A percentile compares a stretch with the other conserved stretches of the same genome.
Conservation (phyloP, 768 basidiomycete genomes). For the Rhodotorula kratochvilovae region DNA sequence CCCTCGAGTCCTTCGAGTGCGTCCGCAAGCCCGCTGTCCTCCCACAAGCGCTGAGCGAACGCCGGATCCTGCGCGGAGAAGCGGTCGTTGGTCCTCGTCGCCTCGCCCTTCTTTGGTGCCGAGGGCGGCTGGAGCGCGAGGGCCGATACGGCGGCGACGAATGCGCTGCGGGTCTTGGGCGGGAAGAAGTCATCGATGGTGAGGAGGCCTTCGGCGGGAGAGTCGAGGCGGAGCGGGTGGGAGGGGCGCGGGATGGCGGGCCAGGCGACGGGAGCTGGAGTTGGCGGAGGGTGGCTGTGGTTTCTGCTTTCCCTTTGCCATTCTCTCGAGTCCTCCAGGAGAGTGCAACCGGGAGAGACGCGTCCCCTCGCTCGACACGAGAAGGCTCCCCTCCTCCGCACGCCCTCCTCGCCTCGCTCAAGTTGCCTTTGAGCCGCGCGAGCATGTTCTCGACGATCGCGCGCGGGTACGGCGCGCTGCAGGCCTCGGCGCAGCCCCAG, state of each 20-base stretch:
- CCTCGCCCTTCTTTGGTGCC: slow-evolving; percentile 67
- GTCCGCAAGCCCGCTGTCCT: slow-evolving; percentile 21
- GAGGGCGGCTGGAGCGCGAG: slow-evolving; percentile 49
- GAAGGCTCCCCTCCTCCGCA: neutral
- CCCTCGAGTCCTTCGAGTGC: neutral
- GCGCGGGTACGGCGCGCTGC: slow-evolving; percentile 23
- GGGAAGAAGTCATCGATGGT: slow-evolving; percentile 21
- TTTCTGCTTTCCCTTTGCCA: neutral
- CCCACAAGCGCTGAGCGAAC: slow-evolving; percentile 57
- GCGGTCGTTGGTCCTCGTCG: slow-evolving; percentile 65
- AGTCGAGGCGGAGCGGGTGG: neutral
- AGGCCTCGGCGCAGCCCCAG: slow-evolving; percentile 1
- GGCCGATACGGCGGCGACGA: slow-evolving; percentile 60
- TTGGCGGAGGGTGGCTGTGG: neutral
- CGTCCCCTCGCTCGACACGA: neutral
- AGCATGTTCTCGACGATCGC: slow-evolving; percentile 30
- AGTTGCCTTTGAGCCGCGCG: neutral
- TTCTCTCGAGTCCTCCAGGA: neutral
- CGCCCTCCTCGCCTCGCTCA: neutral
- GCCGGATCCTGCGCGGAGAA: slow-evolving; percentile 58
- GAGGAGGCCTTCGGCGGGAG: slow-evolving; percentile 5
- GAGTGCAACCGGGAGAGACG: too few species aligned
- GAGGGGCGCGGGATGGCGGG: neutral
- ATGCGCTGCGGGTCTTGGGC: slow-evolving; percentile 51
- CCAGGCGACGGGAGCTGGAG: slow-evolving; percentile 7